Base-by-base conservation (phyloP, 1,284 basidiomycete genomes). In the Meira miltonrushii region DNA sequence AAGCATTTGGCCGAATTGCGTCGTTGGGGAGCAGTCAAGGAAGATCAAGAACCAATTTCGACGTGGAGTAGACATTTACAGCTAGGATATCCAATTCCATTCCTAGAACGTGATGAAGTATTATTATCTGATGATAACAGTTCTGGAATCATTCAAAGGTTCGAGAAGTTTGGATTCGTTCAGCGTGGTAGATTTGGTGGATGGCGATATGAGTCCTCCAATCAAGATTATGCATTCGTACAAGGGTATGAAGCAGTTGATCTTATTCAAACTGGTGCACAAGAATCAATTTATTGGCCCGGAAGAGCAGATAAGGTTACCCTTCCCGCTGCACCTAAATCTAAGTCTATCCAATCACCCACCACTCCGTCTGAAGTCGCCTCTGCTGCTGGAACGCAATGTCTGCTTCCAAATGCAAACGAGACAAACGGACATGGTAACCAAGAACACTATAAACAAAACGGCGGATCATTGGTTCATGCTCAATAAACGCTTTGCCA, bases 151-250 rank as follows among this genome's bases (percentile, higher is more conserved):
- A 13, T 48, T 13, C n/a, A n/a, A 21, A 33, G 37, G 6, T 25
- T 53, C n/a, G 50, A 53, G 23, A 13, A 41, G 28, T 41, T 33
- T 39, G 50, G 50, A 28, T 33, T 53, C 19, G 17, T 53, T 19
- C 37, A 17, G 5, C 19, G 50, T 33, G 50, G 50, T 21, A n/a
- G 50, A 53, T 53, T 53, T 39, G 50, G 50, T 2, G 50, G 50
- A 53, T 53, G 50, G 50, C 23, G 50, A 4, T 53, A 53, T 23
- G 50, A 53, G 23, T 53, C 50, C 11, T 53, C 50, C 15, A 53
- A 53, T 25, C 50, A 53, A 53, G 50, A 53, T 39, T 53, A 53
- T 41, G 50, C 50, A 15, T 53, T 53, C 28, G 38, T 39, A 37
- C 50, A 53, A 53, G 50, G 50, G 6, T 13, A 33, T 33, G 50